Evolutionary conservation across 768 basidiomycete genomes (phyloP), one percentile per base, ranked within the genome.

Genomic region (Trichaptum fuscoviolaceum): DNA sequence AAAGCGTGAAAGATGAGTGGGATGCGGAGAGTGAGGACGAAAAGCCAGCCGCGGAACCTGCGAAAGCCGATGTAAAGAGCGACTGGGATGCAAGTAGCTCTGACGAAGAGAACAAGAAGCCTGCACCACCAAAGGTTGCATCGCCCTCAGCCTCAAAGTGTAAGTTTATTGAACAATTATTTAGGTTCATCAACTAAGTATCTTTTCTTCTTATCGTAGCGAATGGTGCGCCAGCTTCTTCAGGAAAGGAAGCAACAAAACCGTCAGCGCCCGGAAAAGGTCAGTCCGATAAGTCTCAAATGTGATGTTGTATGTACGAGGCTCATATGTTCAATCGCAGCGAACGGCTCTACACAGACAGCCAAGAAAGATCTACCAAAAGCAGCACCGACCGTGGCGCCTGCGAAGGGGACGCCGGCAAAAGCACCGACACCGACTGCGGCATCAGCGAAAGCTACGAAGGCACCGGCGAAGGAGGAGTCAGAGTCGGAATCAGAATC

Each of bases 81-180:
- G 75, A 75, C 63, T 95, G 92, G 93, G 93, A 94, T 58, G 88
- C 83, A 4, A 83, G 83, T 64, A 86, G 83, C 65, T 52, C 42
- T 2, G 80, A 73, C 18, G 84, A 82, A 35, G 87, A 85, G 30
- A 86, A 84, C 65, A 72, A 68, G 67, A 57, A 62, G 5, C 42
- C 72, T 27, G 68, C 73, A 6, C 72, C 71, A 42, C 75, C 74
- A 27, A 52, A 52, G 42, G 12, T 20, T 52, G 42, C 42, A 12
- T 20, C 42, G 12, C 10, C 64, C 10, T 9, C 65, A 27, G n/a
- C 35, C 12, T 63, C 27, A 30, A 66, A 57, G 18, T 35, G 42
- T 35, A 63, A 17, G 65, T 27, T 23, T 63, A 7, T 17, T 36
- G 20, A 61, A 18, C 17, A 25, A 23, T 15, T 6, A 18, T 17